Conservation (phyloP, 768 basidiomycete genomes). For the Kwoniella heveanensis region DNA sequence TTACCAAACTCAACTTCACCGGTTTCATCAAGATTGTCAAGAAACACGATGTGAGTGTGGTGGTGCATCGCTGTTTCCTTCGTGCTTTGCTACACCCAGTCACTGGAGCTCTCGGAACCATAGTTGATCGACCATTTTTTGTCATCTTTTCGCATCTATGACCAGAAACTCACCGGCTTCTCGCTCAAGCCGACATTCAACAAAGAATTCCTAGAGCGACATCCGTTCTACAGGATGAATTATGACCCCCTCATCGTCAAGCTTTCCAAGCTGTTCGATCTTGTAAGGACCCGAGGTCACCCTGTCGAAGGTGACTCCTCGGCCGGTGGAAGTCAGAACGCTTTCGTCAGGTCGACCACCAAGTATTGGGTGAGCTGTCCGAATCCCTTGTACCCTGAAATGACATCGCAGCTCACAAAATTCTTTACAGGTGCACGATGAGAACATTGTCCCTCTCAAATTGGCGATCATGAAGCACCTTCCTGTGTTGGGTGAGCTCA, state of each 20-base stretch:
- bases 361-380: slow-evolving; percentile 83
- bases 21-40: slow-evolving; percentile 99
- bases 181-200: slow-evolving; percentile 84
- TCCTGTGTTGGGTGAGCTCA: slow-evolving; percentile 79
- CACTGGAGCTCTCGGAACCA: no score
- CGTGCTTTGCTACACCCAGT: no score
- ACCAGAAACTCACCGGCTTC: slow-evolving; percentile 86
- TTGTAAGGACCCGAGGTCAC: slow-evolving; percentile 91
- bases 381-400: neutral
- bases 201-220: slow-evolving; percentile 86
- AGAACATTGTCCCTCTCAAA: slow-evolving; percentile 91
- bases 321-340: slow-evolving; percentile 93
- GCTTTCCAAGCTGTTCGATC: slow-evolving; percentile 89
- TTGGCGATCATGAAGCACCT: slow-evolving; percentile 87
- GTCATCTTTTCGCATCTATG: slow-evolving; percentile 1
- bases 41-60: slow-evolving; percentile 59
- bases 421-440: slow-evolving; percentile 69
- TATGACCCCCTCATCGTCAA: slow-evolving; percentile 90
- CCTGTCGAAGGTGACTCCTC: slow-evolving; percentile 90
- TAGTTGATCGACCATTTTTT: neutral
- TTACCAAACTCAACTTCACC: slow-evolving; percentile 96
- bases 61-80: no score
- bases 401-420: slow-evolving; percentile 15
- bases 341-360: slow-evolving; percentile 97
- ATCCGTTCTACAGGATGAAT: slow-evolving; percentile 82